These are phyloP conservation scores for Lachnellula suecica DNA, from an alignment of 2,329 filamentous ascomycete genomes.

Conservation along the genomic window DNA sequence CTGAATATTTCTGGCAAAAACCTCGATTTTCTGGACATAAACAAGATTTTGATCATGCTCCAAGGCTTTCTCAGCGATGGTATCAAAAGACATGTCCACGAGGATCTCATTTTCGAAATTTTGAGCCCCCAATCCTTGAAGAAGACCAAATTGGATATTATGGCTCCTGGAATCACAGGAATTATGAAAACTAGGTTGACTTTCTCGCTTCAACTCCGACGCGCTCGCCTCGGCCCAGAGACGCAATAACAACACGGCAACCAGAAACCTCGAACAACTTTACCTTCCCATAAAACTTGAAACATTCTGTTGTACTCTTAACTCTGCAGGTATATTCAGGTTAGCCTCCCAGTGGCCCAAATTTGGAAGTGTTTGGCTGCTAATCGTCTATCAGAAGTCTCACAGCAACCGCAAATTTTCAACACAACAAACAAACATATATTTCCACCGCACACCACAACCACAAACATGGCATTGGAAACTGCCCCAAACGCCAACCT, in stretches of 20 bases:
- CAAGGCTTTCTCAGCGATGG: background rate
- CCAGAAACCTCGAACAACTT: background rate
- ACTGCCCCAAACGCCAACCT: background rate
- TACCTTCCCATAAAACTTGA: no score
- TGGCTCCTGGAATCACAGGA: background rate
- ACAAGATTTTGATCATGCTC: background rate
- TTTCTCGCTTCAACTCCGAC: background rate
- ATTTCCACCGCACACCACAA: no score
- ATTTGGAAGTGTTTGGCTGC: no score
- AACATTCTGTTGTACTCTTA: background rate
- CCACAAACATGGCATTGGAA: background rate
- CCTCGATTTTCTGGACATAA: background rate
- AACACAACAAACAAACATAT: no score
- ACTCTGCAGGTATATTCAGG: background rate
- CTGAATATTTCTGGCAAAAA: background rate
- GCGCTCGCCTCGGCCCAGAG: background rate
- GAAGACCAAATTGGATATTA: background rate
- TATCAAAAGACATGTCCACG: constrained; percentile 2
- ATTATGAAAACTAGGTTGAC: background rate
- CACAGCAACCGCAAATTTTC: no score
- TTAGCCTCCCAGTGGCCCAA: no score
- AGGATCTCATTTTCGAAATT: constrained; percentile 4
- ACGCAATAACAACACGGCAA: background rate
- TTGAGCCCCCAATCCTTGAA: background rate
- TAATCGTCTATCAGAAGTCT: no score